Base-by-base conservation (phyloP, 2,329 filamentous ascomycete genomes). In the Ophiostoma novo-ulmi region DNA sequence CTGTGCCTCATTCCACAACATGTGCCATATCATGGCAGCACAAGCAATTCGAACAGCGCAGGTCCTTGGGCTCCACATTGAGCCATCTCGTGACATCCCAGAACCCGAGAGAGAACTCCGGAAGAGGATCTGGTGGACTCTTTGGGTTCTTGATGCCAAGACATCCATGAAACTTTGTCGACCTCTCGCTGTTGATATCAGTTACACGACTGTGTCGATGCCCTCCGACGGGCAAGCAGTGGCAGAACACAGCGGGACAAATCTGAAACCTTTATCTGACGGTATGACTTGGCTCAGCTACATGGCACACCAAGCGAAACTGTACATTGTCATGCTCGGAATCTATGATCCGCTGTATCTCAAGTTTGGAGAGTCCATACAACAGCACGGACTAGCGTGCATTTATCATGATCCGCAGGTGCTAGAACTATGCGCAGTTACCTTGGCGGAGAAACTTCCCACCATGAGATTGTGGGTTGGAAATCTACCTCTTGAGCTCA, bases 1-100 rank as follows among this genome's bases (percentile, higher is more conserved):
- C 73, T 81, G 80, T 69, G 83, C 80, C 0, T 82, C 82, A 0
- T 84, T 82, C 70, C 81, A 81, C 61, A 85, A 85, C 74, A 84
- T 82, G 78, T 79, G 81, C 3, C 78, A 85, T 71, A 79, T 77
- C 70, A 75, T 79, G 2, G 72, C 80, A 14, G 80, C 78, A 1
- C 75, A 80, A 41, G 82, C 82, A 0, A 77, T 84, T 2, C 80
- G 82, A 10, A 82, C 79, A 1, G 83, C 83, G 7, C 79, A 84
- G 58, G 80, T 82, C 52, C 75, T 85, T 0, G 83, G 84, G 0
- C 76, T 86, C n/a, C 44, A 48, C 6, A 17, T 48, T 48, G 44
- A 48, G 44, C 44, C 44, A 20, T 11, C 44, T 48, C 44, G 5
- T 5, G 44, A n/a, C 17, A n/a, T 48, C 20, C 44, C 44, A 20